Percentiles rank a stretch among this genome's conserved stretches.
These are phyloP conservation scores for Alternaria ethzedia DNA, from an alignment of 2,329 filamentous ascomycete species.

Conservation along the genomic window DNA sequence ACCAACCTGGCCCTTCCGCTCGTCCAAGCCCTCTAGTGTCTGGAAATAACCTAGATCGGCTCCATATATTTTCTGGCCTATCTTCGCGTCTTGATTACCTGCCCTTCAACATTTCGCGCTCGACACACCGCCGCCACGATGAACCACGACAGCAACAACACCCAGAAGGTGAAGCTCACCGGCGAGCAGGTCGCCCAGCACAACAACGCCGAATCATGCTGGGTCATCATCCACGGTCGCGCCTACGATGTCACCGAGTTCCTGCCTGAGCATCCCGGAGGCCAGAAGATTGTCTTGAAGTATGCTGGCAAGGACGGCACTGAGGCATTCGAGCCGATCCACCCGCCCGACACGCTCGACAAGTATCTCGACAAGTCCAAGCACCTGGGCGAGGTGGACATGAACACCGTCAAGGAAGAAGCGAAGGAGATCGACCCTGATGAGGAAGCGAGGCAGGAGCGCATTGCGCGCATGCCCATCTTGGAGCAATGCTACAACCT, in stretches of 20 bases:
- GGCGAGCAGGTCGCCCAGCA: constrained; percentile 69
- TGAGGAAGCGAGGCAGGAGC: constrained; percentile 75
- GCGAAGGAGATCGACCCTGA: constrained; percentile 59
- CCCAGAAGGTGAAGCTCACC: constrained; percentile 52
- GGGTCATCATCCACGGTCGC: constrained; percentile 72
- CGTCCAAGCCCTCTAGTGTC: constrained; percentile 21
- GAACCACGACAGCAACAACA: constrained; percentile 53
- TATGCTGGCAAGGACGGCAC: constrained; percentile 61
- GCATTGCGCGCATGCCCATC: constrained; percentile 56
- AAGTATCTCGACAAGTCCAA: constrained; percentile 53
- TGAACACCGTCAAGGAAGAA: constrained; percentile 44
- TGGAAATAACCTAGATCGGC: constrained; percentile 24
- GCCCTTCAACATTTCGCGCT: background rate
- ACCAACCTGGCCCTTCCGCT: constrained; percentile 39
- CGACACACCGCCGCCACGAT: constrained; percentile 39
- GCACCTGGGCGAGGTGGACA: constrained; percentile 49
- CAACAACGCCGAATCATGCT: constrained; percentile 77
- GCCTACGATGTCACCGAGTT: constrained; percentile 74
- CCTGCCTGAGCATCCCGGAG: constrained; percentile 67
- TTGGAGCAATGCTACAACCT: constrained; percentile 55
- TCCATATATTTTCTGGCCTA: constrained; percentile 12
- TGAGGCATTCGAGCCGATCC: constrained; percentile 61
- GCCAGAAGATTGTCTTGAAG: constrained; percentile 90
- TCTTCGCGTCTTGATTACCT: constrained; percentile 6
- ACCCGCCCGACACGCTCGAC: constrained; percentile 55